Evolutionary conservation across 768 basidiomycete genomes (phyloP), one percentile per base, ranked within the genome.

Genomic region (Goffeauzyma gilvescens): DNA sequence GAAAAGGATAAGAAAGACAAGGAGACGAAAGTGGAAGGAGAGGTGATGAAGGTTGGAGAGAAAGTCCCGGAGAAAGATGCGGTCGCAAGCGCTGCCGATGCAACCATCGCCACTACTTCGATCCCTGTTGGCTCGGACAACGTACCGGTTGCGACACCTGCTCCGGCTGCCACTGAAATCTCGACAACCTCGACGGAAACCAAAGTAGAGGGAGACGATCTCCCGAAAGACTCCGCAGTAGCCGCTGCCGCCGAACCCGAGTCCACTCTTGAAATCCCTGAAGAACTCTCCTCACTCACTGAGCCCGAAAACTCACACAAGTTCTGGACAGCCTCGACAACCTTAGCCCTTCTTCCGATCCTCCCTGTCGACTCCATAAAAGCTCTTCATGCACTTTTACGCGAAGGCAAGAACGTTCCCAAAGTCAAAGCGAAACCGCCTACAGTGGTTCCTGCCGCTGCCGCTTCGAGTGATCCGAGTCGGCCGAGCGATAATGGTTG

Each of bases 371-470:
- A 71, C 15, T 70, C 69, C 5, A 72, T 86, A 24, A 55, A 61
- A 20, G 66, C 74, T 27, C 62, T 95, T 28, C 84, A 79, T 58
- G 65, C 71, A 30, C 74, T 93, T 61, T 80, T 71, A 47, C 66
- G 84, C 15, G 79, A 90, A 64, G 87, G 89, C 1, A 75, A 76
- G 5, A 76, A 79, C 45, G 77, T 81, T 26, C 81, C 81, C 0
- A n/a, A n/a, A n/a, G n/a, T n/a, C n/a, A n/a, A n/a, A n/a, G n/a
- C n/a, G n/a, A 69, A 75, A 46, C 26, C 41, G 18, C 32, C 41
- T 6, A 8, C 38, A 6, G 1, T 20, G 4, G 24, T 6, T 4
- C 10, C 21, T 21, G 38, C 38, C 8, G n/a, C n/a, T n/a, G n/a
- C n/a, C n/a, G n/a, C n/a, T n/a, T n/a, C n/a, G n/a, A n/a, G n/a